phyloP scores from a whole-genome alignment of 2,329 filamentous ascomycete genomes.

The Pseudocercospora musae region DNA sequence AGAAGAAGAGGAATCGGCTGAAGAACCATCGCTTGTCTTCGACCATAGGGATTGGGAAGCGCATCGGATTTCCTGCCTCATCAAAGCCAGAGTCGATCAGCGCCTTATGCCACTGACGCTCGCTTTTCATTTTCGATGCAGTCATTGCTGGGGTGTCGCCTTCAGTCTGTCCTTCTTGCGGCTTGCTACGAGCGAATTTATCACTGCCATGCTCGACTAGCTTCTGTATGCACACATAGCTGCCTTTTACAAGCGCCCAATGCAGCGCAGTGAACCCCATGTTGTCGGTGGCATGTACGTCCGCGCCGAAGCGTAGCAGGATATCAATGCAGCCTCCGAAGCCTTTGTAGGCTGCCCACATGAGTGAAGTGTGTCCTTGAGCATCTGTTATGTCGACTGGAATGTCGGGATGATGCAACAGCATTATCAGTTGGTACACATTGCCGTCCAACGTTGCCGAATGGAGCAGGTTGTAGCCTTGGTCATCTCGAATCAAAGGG shows the following conservation, averaged over 20 bases:
- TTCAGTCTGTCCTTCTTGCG: constrained; percentile 44
- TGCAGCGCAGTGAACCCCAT: constrained; percentile 92
- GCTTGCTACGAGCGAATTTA: constrained; percentile 78
- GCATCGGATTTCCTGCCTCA: constrained; percentile 68
- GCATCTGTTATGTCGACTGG: constrained; percentile 86
- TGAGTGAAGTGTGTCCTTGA: constrained; percentile 88
- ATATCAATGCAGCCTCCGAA: constrained; percentile 88
- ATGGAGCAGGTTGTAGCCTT: constrained; percentile 97
- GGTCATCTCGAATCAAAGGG: constrained; percentile 83
- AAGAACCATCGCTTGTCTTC: constrained; percentile 77
- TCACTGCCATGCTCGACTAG: constrained; percentile 94
- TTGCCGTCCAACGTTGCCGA: constrained; percentile 97
- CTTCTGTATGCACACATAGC: constrained; percentile 83
- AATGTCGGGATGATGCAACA: constrained; percentile 85
- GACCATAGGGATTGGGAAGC: constrained; percentile 71
- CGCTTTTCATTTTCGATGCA: constrained; percentile 85
- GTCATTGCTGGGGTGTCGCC: constrained; percentile 88
- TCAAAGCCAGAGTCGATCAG: constrained; percentile 82
- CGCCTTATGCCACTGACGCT: constrained; percentile 75
- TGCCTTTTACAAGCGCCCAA: constrained; percentile 95
- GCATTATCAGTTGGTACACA: constrained; percentile 79
- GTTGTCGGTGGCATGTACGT: constrained; percentile 85
- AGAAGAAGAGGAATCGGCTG: constrained; percentile 83
- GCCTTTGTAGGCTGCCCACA: constrained; percentile 99
- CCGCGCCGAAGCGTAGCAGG: constrained; percentile 91